A percentile compares a stretch with the other conserved stretches of the same genome.
These are phyloP conservation scores for Samsoniella hepiali DNA, from an alignment of 2,329 filamentous ascomycete species.

Conservation along the genomic window DNA sequence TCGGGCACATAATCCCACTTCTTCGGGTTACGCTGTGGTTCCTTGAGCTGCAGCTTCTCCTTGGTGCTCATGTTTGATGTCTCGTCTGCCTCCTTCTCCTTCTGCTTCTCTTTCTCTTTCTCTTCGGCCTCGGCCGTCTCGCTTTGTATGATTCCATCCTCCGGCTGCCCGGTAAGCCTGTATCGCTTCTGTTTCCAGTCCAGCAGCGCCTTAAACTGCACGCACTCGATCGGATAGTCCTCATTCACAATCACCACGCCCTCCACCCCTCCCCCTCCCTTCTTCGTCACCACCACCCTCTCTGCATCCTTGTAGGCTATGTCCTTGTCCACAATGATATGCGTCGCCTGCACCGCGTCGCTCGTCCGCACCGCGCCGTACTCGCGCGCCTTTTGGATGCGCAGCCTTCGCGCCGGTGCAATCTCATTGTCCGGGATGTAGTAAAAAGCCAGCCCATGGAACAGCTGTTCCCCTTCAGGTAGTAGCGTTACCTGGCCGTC, in stretches of 20 bases:
- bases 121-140: slow-evolving; percentile 23
- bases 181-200: slow-evolving; percentile 60
- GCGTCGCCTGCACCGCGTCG: slow-evolving; percentile 60
- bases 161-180: slow-evolving; percentile 49
- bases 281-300: slow-evolving; percentile 32
- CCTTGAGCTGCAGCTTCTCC: slow-evolving; percentile 42
- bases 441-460: slow-evolving; percentile 61
- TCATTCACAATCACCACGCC: slow-evolving; percentile 60
- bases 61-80: background rate
- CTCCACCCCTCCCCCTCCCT: slow-evolving; percentile 21
- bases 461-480: slow-evolving; percentile 54
- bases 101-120: slow-evolving; percentile 34
- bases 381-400: slow-evolving; percentile 72
- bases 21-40: slow-evolving; percentile 35
- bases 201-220: slow-evolving; percentile 54
- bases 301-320: slow-evolving; percentile 64
- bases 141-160: background rate
- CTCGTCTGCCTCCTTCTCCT: background rate
- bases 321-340: slow-evolving; percentile 73
- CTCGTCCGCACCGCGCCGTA: slow-evolving; percentile 72
- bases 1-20: slow-evolving; percentile 38
- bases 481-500: slow-evolving; percentile 41
- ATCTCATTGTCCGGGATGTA: slow-evolving; percentile 82
- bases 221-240: slow-evolving; percentile 66
- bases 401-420: slow-evolving; percentile 60